Base-by-base conservation (phyloP, 306 rosid genomes). In the Myrica gale region DNA sequence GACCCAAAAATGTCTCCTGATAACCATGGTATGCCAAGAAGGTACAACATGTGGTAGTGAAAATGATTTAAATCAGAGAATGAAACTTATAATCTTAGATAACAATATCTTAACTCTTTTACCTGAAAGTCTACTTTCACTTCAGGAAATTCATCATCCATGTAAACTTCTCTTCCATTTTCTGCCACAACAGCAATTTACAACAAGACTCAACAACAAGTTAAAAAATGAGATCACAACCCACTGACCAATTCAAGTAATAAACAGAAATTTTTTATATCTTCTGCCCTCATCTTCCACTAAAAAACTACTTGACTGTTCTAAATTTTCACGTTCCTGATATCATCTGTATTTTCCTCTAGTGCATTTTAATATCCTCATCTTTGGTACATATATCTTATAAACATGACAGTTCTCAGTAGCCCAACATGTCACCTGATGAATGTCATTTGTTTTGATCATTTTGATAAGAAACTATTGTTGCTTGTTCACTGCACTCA, bases 1-100 rank as follows among this genome's bases (percentile, higher is more conserved):
- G 98, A 74, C 98, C 98, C 90, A 94, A 82, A 83, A 94, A 94
- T 76, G 97, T 89, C 90, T 94, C 98, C 98, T 94, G 72, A 50
- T 85, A 82, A 86, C 71, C 82, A 89, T 4, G 45, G 68, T 74
- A 47, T 65, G 74, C 71, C 80, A 51, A 58, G 58, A 80, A 26
- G 57, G n/a, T 41, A 51, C 20, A 37, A 53, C 16, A 52, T 46
- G 58, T 63, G 4, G 44, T 32, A 12, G 2, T 11, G 15, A 66
- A 20, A 74, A 1, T 10, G 58, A 73, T 47, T 0, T 43, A 67
- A 48, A 42, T 55, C 39, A 7, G 32, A 9, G 20, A 23, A 21
- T 20, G 19, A 44, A 74, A 37, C 70, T 62, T 74, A 56, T 19
- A 68, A 55, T 65, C 32, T 26, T n/a, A 54, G 1, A 69, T 66